Percentiles rank a stretch among this genome's conserved stretches.
phyloP scores from a whole-genome alignment of 768 basidiomycete genomes.

The Lactifluus piperatus region DNA sequence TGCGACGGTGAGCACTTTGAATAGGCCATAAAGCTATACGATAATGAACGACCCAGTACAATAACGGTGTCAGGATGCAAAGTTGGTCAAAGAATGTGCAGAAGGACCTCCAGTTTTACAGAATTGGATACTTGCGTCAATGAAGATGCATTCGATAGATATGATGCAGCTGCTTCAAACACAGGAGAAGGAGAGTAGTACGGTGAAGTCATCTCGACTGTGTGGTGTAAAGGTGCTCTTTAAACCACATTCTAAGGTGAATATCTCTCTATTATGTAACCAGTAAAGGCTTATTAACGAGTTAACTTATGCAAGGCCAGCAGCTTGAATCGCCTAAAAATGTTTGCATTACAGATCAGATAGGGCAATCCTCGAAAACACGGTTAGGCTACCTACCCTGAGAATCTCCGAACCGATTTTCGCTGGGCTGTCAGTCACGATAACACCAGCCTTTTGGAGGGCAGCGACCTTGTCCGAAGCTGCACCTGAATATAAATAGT shows the following conservation, averaged over 20 bases:
- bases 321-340: constrained; percentile 66
- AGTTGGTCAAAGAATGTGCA: constrained; percentile 15
- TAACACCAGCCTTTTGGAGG: constrained; percentile 82
- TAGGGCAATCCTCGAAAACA: not conserved
- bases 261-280: constrained; percentile 31
- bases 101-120: constrained; percentile 66
- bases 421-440: constrained; percentile 93
- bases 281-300: constrained; percentile 14
- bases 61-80: constrained; percentile 14
- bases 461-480: constrained; percentile 91
- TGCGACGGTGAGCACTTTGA: constrained; percentile 64
- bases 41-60: constrained; percentile 3
- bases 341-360: constrained; percentile 14
- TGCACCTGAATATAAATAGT: constrained; percentile 44
- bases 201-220: constrained; percentile 18
- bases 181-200: constrained; percentile 30
- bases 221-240: not conserved
- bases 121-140: constrained; percentile 45
- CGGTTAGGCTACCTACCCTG: constrained; percentile 45
- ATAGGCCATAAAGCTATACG: constrained; percentile 72
- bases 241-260: too few species aligned
- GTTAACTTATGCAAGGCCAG: constrained; percentile 49
- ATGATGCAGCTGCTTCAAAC: constrained; percentile 55
- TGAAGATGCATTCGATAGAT: constrained; percentile 50
- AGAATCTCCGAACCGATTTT: constrained; percentile 88